A percentile compares a stretch with the other conserved stretches of the same genome.
Evolutionary conservation across 768 basidiomycete genomes (phyloP).

Genomic region (Boletus bicolor): DNA sequence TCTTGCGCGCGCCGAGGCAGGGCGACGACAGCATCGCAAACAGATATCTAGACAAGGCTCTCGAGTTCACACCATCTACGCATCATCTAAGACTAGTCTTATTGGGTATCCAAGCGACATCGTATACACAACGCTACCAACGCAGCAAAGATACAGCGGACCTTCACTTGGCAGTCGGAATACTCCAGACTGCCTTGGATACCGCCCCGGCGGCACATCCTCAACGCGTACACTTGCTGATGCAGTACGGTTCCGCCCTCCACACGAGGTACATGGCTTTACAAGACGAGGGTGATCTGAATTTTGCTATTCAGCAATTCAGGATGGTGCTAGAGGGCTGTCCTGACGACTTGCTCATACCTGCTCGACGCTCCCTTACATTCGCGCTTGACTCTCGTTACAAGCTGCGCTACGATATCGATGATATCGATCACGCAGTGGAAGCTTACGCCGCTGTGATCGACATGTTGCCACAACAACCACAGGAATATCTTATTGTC

Average conservation of each 20-base stretch:
- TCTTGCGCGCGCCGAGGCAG: neutral
- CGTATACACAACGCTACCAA: slow-evolving; percentile 9
- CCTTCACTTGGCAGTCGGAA: slow-evolving; percentile 13
- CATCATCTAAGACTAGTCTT: slow-evolving; percentile 12
- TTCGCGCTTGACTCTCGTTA: slow-evolving; percentile 11
- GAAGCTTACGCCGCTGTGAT: slow-evolving; percentile 10
- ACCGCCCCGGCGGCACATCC: slow-evolving; percentile 8
- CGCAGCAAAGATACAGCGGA: slow-evolving; percentile 11
- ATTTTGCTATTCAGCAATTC: slow-evolving; percentile 16
- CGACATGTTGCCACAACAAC: slow-evolving; percentile 1
- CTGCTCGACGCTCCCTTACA: slow-evolving; percentile 5
- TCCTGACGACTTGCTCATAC: slow-evolving; percentile 1
- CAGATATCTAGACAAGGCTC: slow-evolving; percentile 9
- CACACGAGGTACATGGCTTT: slow-evolving; percentile 10
- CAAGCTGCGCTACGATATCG: slow-evolving; percentile 6
- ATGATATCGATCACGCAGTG: slow-evolving; percentile 14
- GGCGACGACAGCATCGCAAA: neutral
- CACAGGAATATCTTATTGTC: neutral
- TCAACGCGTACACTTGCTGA: slow-evolving; percentile 9
- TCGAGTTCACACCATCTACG: slow-evolving; percentile 1
- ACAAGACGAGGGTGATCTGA: slow-evolving; percentile 17
- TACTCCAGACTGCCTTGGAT: neutral
- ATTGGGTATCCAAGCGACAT: slow-evolving; percentile 10
- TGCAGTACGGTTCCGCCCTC: slow-evolving; percentile 21
- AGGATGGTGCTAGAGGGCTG: slow-evolving; percentile 1